Conservation (phyloP, 768 basidiomycete genomes). For the Suillus decipiens region DNA sequence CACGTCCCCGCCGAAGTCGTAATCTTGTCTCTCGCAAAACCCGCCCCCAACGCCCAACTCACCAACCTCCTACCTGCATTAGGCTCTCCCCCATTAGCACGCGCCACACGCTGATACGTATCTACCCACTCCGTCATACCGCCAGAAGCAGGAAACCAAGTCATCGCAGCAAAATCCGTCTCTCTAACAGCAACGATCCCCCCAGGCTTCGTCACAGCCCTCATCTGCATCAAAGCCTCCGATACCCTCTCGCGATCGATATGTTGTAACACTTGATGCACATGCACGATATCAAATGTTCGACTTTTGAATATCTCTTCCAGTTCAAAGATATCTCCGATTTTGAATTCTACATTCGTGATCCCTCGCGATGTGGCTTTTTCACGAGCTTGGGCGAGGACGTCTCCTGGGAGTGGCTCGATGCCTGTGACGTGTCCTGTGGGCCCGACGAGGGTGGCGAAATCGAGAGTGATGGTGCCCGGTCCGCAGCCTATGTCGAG, state of each 20-base stretch:
- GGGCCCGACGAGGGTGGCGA: slow-evolving; percentile 40
- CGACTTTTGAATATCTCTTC: slow-evolving; percentile 33
- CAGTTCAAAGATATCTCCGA: slow-evolving; percentile 41
- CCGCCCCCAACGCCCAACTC: slow-evolving; percentile 40
- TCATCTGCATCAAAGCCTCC: slow-evolving; percentile 46
- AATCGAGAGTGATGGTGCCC: slow-evolving; percentile 48
- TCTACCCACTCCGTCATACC: slow-evolving; percentile 31
- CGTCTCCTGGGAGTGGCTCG: slow-evolving; percentile 34
- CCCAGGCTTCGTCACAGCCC: slow-evolving; percentile 45
- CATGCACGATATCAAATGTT: slow-evolving; percentile 50
- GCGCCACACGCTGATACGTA: slow-evolving; percentile 22
- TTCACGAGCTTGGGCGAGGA: slow-evolving; percentile 38
- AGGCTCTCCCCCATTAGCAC: slow-evolving; percentile 40
- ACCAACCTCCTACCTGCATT: slow-evolving; percentile 40
- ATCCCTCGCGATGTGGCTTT: slow-evolving; percentile 30
- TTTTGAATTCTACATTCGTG: slow-evolving; percentile 40
- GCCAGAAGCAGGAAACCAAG: slow-evolving; percentile 38
- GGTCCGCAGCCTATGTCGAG: slow-evolving; percentile 57
- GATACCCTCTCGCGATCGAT: slow-evolving; percentile 38
- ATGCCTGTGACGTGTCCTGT: slow-evolving; percentile 46
- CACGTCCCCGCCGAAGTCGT: slow-evolving; percentile 33
- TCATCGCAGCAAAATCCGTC: slow-evolving; percentile 35
- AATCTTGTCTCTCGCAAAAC: slow-evolving; percentile 32
- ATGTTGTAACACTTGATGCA: slow-evolving; percentile 53
- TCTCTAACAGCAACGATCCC: slow-evolving; percentile 50